These are phyloP conservation scores for Ustilago sp. DNA, from an alignment of 1,284 basidiomycete genomes.

Conservation along the genomic window DNA sequence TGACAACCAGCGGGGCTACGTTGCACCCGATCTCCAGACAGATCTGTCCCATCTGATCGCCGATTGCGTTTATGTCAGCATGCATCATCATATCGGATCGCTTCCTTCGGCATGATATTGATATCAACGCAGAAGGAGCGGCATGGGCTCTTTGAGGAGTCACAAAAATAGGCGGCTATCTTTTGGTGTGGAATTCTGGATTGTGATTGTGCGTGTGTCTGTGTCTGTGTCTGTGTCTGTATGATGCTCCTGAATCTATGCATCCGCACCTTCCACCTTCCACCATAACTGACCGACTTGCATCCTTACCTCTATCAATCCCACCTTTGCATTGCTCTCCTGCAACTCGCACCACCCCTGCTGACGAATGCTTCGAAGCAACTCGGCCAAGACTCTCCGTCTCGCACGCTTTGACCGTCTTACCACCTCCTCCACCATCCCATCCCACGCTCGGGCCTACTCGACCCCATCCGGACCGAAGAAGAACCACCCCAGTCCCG, in stretches of 20 bases:
- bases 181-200: slow-evolving; percentile 1
- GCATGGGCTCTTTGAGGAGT: not conserved
- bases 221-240: not conserved
- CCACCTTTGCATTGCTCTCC: not conserved
- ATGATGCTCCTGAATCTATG: not conserved
- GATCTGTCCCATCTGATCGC: too few relatives aligned
- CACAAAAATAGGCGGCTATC: not conserved
- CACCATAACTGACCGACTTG: not conserved
- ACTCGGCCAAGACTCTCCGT: slow-evolving; percentile 22
- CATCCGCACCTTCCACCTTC: not conserved
- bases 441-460: slow-evolving; percentile 21
- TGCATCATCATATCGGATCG: too few relatives aligned
- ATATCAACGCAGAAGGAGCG: not conserved
- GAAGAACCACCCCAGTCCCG: slow-evolving; percentile 55
- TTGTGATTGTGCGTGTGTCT: not conserved
- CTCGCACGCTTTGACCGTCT: slow-evolving; percentile 39
- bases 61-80: too few relatives aligned
- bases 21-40: too few relatives aligned
- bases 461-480: slow-evolving; percentile 22
- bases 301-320: not conserved
- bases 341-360: not conserved
- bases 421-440: slow-evolving; percentile 1
- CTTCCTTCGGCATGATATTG: too few relatives aligned
- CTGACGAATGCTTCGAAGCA: slow-evolving; percentile 32
- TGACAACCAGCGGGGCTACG: too few relatives aligned